Base-by-base conservation (phyloP, 2,329 filamentous ascomycete species). In the Botrytis fabae region DNA sequence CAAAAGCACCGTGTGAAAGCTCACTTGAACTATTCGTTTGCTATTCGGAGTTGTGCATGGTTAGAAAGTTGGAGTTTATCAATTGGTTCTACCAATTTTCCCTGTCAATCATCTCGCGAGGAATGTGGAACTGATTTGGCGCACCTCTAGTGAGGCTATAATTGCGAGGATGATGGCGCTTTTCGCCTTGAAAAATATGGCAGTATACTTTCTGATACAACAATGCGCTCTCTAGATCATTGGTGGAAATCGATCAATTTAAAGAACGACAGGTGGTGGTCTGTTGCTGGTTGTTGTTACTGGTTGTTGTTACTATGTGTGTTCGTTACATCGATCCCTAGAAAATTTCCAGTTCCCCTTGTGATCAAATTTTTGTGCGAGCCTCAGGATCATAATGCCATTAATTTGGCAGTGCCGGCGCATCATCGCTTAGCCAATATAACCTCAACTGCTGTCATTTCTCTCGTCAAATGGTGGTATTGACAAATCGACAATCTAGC, bases 381-480 rank as follows among this genome's bases (percentile, higher is more conserved):
- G 63, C 63, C 22, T 66, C 22, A 51, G 62, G 63, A 66, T n/a
- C 14, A 4, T 2, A n/a, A 38, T 16, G 12, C 6, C 22, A 51
- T 20, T 42, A 22, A 28, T 63, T 63, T 32, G 16, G 44, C 4
- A 51, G 22, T 38, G 25, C 48, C 32, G 44, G 9, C 32, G 63
- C 46, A 40, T 40, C 3, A 7, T 40, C 32, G 63, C 46, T 51
- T 66, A 28, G 40, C 1, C 14, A 35, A 38, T 51, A 51, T 66
- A 40, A 6, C 25, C 4, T 20, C 44, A 28, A 66, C 10, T 20
- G 35, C 22, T 18, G 20, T 14, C 22, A 22, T 1, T 20, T n/a
- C 8, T n/a, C 63, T 66, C 16, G 44, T 66, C 46, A 51, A 66
- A 66, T 51, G 46, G 44, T 51, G 63, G 32, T 66, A 66, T 66